These are phyloP conservation scores for Pinus albicaulis DNA, from an alignment of 75 land plant species.

Conservation along the genomic window DNA sequence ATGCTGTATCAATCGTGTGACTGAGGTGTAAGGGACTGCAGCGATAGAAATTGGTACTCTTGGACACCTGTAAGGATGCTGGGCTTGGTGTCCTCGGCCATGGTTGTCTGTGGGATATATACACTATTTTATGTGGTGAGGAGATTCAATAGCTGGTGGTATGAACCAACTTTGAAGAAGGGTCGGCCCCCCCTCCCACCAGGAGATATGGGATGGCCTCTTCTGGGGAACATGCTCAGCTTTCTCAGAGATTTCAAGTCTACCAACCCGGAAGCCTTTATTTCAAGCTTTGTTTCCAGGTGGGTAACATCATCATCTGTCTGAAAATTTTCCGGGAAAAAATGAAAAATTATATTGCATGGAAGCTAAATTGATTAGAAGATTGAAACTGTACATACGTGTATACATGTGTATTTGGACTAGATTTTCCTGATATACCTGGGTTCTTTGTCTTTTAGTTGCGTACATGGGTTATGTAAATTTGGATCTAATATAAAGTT, in stretches of 20 bases:
- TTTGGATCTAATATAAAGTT: no score
- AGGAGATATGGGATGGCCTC: slow-evolving; percentile 77
- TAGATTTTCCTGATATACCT: no score
- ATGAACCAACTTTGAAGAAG: slow-evolving; percentile 13
- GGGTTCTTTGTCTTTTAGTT: no score
- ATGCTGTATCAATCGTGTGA: no score
- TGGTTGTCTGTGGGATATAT: slow-evolving; percentile 5
- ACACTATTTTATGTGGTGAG: not conserved
- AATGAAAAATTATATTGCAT: no score
- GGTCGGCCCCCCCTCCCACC: slow-evolving; percentile 38
- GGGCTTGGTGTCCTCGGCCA: not conserved
- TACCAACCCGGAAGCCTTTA: slow-evolving; percentile 60
- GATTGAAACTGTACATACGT: no score
- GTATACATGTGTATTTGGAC: no score
- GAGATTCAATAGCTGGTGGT: slow-evolving; percentile 20
- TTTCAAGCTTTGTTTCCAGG: slow-evolving; percentile 47
- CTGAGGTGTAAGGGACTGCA: no score
- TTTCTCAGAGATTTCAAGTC: slow-evolving; percentile 67
- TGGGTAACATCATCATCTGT: slow-evolving; percentile 7
- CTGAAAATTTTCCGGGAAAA: no score
- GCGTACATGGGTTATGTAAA: no score
- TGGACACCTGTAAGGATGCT: not conserved
- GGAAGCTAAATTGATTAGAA: no score
- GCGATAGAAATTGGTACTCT: no score
- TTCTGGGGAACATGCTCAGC: slow-evolving; percentile 67